These are phyloP conservation scores for sunflower (Helianthus annuus) DNA, from an alignment of 129 eudicot genomes.

Conservation along the genomic window HanXRQr2.0-SUNRISE NC_035436.2:52074547-52075046, in stretches of 20 bases:
- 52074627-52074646: constrained; percentile 38
- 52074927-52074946: constrained; percentile 29
- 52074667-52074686: constrained; percentile 34
- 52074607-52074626: constrained; percentile 50
- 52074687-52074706: constrained; percentile 45
- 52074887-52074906: constrained; percentile 50
- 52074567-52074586: not conserved
- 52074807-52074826: constrained; percentile 44
- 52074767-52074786: constrained; percentile 44
- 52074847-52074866: constrained; percentile 36
- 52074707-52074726: constrained; percentile 50
- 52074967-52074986: constrained; percentile 88
- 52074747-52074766: constrained; percentile 42
- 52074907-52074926: constrained; percentile 52
- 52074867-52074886: constrained; percentile 34
- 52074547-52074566: not conserved
- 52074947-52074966: constrained; percentile 61
- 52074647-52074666: constrained; percentile 44
- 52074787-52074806: constrained; percentile 47
- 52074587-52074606: constrained; percentile 51
- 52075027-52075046: not conserved
- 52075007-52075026: constrained; percentile 72
- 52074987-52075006: constrained; percentile 75
- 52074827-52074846: constrained; percentile 47
- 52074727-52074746: constrained; percentile 33